phyloP scores from a whole-genome alignment of 371 early-diverging fungal species.

The Rhizopus sp. region DNA sequence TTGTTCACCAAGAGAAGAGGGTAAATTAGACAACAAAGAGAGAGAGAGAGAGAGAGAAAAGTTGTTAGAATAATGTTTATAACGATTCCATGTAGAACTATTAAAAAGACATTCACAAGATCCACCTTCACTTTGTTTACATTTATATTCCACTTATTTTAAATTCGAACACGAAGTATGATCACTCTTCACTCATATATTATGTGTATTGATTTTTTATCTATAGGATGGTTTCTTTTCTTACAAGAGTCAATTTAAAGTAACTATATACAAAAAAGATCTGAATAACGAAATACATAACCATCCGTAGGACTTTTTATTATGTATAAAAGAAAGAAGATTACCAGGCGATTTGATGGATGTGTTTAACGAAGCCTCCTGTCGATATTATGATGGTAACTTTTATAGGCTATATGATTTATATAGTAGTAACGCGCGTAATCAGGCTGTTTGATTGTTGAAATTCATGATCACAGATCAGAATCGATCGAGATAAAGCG shows the following conservation, averaged over 20 bases:
- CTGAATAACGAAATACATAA: neutral
- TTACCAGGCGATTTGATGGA: conserved; percentile 63
- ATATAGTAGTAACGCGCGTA: conserved; percentile 3
- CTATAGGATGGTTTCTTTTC: conserved; percentile 63
- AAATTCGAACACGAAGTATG: conserved; percentile 66
- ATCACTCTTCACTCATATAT: neutral
- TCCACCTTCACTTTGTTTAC: conserved; percentile 57
- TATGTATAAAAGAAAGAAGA: conserved; percentile 54
- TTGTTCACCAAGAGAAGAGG: conserved; percentile 4
- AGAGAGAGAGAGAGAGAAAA: neutral
- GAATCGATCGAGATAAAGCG: conserved; percentile 33
- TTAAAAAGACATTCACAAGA: conserved; percentile 43
- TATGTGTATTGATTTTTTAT: neutral
- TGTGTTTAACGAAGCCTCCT: conserved; percentile 58
- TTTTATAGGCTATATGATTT: neutral
- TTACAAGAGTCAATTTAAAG: conserved; percentile 67
- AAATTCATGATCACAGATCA: conserved; percentile 58
- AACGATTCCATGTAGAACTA: conserved; percentile 31
- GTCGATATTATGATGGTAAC: conserved; percentile 61
- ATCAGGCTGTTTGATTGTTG: conserved; percentile 58
- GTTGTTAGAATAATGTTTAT: neutral
- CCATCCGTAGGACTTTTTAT: conserved; percentile 51
- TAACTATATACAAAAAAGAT: conserved; percentile 3
- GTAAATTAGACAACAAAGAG: neutral
- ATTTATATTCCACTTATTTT: conserved; percentile 64